Percentiles rank a stretch among this genome's conserved stretches.
These are phyloP conservation scores for Zoysia matrella DNA, from an alignment of 202 grass and related monocot genomes.

Conservation along the genomic window DNA sequence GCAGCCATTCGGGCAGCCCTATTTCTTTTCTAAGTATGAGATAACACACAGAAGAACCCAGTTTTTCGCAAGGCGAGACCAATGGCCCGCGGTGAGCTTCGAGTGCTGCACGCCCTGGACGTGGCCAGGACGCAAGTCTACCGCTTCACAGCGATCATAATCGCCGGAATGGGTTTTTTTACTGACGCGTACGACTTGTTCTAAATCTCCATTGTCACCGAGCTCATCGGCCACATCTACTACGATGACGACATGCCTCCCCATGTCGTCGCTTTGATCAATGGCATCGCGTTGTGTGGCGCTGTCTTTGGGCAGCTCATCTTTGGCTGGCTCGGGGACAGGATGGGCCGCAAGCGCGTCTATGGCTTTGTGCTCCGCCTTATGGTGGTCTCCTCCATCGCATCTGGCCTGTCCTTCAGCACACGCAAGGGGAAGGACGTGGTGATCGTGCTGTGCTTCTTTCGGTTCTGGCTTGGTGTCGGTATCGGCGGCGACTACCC, in stretches of 20 bases:
- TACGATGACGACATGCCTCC: not conserved
- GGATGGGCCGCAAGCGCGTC: conserved; percentile 63
- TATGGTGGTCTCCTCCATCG: conserved; percentile 60
- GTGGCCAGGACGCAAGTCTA: conserved; percentile 61
- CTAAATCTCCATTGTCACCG: too few species aligned
- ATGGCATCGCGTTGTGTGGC: conserved; percentile 53
- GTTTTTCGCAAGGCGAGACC: not conserved
- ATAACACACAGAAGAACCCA: not conserved
- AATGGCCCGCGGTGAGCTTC: conserved; percentile 15
- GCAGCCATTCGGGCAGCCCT: not conserved
- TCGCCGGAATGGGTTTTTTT: too few species aligned
- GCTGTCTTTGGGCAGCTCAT: conserved; percentile 59
- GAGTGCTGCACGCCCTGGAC: conserved; percentile 56
- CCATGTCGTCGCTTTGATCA: conserved; percentile 33
- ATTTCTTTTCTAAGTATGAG: not conserved
- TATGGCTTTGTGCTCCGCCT: conserved; percentile 63
- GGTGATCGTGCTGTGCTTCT: conserved; percentile 61
- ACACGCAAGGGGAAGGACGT: conserved; percentile 35
- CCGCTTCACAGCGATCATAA: not conserved
- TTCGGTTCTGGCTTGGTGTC: conserved; percentile 70
- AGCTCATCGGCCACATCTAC: conserved; percentile 40
- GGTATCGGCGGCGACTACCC: conserved; percentile 77
- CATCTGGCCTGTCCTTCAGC: conserved; percentile 65
- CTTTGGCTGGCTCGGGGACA: conserved; percentile 76
- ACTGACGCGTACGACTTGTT: too few species aligned